Evolutionary conservation across 495 filamentous ascomycete species (phyloP), one percentile per base, ranked within the genome.

Genomic region (Tricharina praecox): DNA sequence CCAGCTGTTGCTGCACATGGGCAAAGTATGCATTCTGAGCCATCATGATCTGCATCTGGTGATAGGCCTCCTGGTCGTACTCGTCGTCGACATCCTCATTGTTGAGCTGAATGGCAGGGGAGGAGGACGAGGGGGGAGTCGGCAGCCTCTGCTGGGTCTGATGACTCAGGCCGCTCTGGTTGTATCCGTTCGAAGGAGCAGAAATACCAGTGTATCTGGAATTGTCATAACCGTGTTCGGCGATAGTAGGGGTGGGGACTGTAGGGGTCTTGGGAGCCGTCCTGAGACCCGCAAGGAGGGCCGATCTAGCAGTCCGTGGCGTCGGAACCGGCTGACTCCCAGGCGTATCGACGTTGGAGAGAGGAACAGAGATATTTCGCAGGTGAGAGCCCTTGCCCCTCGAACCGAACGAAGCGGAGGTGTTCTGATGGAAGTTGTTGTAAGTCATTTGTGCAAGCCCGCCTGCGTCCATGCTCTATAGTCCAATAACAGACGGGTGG

Each of bases 361-460:
- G 36, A 25, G 58, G 58, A 19, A 61, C 58, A 36, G 58, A 54
- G 39, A 61, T 61, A 35, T 61, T 61, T 40, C 58, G 58, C 30
- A 79, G 74, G 53, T 78, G 72, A 50, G 74, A 67, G 49, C 75
- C 77, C 62, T 81, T 82, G 49, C 79, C 75, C 50, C 78, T 75
- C 45, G 79, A 79, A 45, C 75, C 77, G 57, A 81, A 84, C 19
- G 58, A 62, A 30, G 53, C 40, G 23, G 59, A 48, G 54, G 50
- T 50, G 46, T 48, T 45, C 35, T 52, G 49, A 41, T 60, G 68
- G 62, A 76, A 80, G 64, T 73, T 74, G 68, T 82, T 80, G 74
- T 88, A 92, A 65, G 84, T 81, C 92, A 97, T 96, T 72, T 93
- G 90, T 86, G 88, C 81, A 73, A 94, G 84, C 86, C 86, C 85